These are phyloP conservation scores for Eimeria sp. DNA, from an alignment of 169 alveolate genomes.

Conservation along the genomic window DNA sequence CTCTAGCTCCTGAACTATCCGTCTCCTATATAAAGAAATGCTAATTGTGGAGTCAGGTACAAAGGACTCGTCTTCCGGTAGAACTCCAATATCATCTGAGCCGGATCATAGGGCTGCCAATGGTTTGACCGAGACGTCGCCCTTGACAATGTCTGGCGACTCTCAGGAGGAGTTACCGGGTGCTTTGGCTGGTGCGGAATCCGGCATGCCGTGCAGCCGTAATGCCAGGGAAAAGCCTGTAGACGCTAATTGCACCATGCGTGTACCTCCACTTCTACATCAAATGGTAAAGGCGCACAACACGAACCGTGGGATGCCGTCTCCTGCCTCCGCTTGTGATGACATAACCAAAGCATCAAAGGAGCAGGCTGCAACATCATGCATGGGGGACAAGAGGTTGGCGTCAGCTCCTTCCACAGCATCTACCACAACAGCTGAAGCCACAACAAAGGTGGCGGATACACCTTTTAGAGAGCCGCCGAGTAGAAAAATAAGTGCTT, in stretches of 20 bases:
- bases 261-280: constrained; percentile 42
- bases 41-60: not conserved
- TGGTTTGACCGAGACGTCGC: not conserved
- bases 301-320: not conserved
- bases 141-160: not conserved
- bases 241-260: not conserved
- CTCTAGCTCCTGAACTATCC: not conserved
- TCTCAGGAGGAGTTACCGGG: not conserved
- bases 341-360: not conserved
- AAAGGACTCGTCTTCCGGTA: not conserved
- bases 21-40: not conserved
- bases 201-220: not conserved
- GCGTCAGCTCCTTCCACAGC: constrained; percentile 56
- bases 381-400: not conserved
- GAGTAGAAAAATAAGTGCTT: not conserved
- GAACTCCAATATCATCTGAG: not conserved
- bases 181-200: not conserved
- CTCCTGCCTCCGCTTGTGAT: not conserved
- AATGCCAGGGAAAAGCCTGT: not conserved
- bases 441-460: constrained; percentile 1
- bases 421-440: constrained; percentile 46
- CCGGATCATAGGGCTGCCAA: not conserved
- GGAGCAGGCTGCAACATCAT: constrained; percentile 9
- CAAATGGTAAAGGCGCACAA: not conserved
- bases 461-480: constrained; percentile 23